These are phyloP conservation scores for Microdochium bolleyi DNA, from an alignment of 2,329 filamentous ascomycete genomes.

Conservation along the genomic window DNA sequence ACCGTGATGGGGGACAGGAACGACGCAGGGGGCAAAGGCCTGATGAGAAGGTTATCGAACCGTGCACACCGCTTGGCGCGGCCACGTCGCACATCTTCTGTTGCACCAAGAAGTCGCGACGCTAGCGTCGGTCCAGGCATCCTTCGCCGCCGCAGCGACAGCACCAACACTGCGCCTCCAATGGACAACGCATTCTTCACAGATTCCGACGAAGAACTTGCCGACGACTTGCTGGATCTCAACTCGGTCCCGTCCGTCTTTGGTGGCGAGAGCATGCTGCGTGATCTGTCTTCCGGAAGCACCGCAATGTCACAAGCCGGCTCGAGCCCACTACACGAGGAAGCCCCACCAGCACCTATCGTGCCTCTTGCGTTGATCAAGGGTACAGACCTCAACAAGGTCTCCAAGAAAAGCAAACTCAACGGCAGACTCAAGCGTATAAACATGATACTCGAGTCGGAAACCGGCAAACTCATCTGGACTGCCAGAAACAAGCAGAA, in stretches of 20 bases:
- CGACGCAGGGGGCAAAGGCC: constrained; percentile 31
- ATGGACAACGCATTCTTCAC: constrained; percentile 32
- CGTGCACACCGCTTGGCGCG: constrained; percentile 63
- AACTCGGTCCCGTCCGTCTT: constrained; percentile 23
- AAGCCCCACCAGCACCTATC: constrained; percentile 54
- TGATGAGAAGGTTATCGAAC: constrained; percentile 82
- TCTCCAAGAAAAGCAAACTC: constrained; percentile 69
- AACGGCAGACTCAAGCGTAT: constrained; percentile 56
- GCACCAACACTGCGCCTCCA: constrained; percentile 62
- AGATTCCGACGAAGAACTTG: constrained; percentile 51
- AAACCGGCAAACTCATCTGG: constrained; percentile 84
- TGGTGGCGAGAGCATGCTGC: constrained; percentile 31
- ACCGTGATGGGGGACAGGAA: constrained; percentile 25
- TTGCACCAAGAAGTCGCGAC: constrained; percentile 69
- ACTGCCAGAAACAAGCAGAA: constrained; percentile 72
- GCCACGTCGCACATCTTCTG: constrained; percentile 70
- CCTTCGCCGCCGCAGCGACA: constrained; percentile 80
- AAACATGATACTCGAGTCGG: constrained; percentile 64
- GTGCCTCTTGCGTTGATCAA: constrained; percentile 70
- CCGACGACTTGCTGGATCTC: constrained; percentile 41
- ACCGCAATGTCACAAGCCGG: constrained; percentile 37
- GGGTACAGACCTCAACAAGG: constrained; percentile 71
- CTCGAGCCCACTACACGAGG: constrained; percentile 24
- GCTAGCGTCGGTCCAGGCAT: constrained; percentile 85
- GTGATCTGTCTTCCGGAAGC: constrained; percentile 40